Percentiles rank a stretch among this genome's conserved stretches.
phyloP scores from a whole-genome alignment of 345 rosid genomes.

The Durio zibethinus region DNA sequence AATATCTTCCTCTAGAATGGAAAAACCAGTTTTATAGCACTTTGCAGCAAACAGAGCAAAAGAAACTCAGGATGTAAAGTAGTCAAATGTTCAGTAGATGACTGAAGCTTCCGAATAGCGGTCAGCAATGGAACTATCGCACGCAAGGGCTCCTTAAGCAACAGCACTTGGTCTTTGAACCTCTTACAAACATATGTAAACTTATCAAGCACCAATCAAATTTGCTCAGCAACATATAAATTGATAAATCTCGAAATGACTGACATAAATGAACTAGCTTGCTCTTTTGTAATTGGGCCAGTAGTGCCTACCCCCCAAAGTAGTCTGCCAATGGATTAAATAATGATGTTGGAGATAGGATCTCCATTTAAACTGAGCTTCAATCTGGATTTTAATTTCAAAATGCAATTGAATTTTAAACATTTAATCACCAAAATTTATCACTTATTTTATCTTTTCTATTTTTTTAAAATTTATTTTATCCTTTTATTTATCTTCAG shows the following conservation, averaged over 20 bases:
- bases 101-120: slow-evolving; percentile 71
- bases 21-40: slow-evolving; percentile 72
- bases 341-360: no score
- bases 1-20: slow-evolving; percentile 77
- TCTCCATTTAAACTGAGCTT: no score
- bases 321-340: no score
- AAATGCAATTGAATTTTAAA: no score
- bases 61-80: slow-evolving; percentile 87
- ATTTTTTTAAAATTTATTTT: no score
- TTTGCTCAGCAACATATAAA: slow-evolving; percentile 64
- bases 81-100: slow-evolving; percentile 73
- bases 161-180: slow-evolving; percentile 70
- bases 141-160: slow-evolving; percentile 58
- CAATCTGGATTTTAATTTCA: no score
- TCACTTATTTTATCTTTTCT: no score
- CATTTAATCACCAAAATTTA: no score
- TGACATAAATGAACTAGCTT: slow-evolving; percentile 37
- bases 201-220: slow-evolving; percentile 67
- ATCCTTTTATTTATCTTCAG: no score
- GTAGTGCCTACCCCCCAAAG: slow-evolving; percentile 49
- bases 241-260: slow-evolving; percentile 54
- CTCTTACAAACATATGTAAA: slow-evolving; percentile 70
- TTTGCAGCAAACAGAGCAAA: slow-evolving; percentile 75
- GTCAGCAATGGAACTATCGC: slow-evolving; percentile 71
- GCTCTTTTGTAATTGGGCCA: slow-evolving; percentile 51